Percentiles rank a stretch among this genome's conserved stretches.
These are phyloP conservation scores for Conticribra guillardii DNA, from an alignment of 108 stramenopile species.

Conservation along the genomic window DNA sequence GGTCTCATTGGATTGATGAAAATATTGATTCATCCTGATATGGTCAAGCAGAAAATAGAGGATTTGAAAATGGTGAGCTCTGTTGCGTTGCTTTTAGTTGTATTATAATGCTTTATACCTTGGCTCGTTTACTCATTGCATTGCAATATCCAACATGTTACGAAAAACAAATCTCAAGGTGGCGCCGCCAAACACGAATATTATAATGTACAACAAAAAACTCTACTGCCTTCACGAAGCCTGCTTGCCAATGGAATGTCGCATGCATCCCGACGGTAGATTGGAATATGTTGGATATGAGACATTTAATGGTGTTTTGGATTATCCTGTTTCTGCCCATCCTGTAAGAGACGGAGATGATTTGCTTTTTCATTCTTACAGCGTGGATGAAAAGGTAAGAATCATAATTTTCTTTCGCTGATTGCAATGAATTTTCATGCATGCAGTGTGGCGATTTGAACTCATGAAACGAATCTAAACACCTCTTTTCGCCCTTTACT, in stretches of 20 bases:
- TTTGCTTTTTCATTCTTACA: constrained; percentile 54
- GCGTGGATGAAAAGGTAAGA: constrained; percentile 39
- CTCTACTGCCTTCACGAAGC: constrained; percentile 55
- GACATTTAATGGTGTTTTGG: constrained; percentile 37
- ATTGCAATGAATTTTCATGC: too few relatives aligned
- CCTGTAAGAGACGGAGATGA: constrained; percentile 34
- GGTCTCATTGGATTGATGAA: constrained; percentile 52
- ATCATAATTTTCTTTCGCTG: too few relatives aligned
- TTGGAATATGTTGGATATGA: constrained; percentile 46
- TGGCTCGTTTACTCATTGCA: background rate
- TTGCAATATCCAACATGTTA: background rate
- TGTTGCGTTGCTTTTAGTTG: background rate
- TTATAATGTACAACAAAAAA: constrained; percentile 48
- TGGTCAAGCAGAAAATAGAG: constrained; percentile 44
- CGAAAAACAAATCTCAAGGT: constrained; percentile 2
- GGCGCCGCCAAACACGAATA: constrained; percentile 39
- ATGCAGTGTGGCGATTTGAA: too few relatives aligned
- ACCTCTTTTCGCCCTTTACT: background rate
- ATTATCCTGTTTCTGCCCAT: constrained; percentile 56
- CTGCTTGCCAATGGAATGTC: constrained; percentile 38
- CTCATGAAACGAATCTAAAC: background rate
- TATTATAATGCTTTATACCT: background rate
- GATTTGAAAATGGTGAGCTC: constrained; percentile 36
- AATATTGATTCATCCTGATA: constrained; percentile 17
- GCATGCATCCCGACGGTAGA: constrained; percentile 46